Evolutionary conservation across 768 basidiomycete species (phyloP).

Genomic region (Mycena belliarum): DNA sequence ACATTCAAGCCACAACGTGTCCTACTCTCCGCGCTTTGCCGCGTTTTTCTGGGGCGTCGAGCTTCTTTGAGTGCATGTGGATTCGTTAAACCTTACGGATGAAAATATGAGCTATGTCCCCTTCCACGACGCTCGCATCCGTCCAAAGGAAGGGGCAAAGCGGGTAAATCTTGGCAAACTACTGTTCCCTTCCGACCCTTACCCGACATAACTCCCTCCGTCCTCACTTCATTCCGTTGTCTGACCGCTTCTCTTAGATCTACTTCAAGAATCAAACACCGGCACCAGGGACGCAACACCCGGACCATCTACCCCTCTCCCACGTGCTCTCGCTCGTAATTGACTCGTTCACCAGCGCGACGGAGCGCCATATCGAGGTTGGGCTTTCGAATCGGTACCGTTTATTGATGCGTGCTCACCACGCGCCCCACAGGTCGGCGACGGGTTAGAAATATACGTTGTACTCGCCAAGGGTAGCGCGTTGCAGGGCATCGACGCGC

Average conservation of each 20-base stretch:
- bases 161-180: background rate
- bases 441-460: conserved; percentile 91
- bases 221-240: conserved; percentile 3
- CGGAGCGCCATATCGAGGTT: conserved; percentile 97
- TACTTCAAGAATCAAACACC: conserved; percentile 96
- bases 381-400: conserved; percentile 22
- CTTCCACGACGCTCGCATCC: conserved; percentile 17
- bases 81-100: background rate
- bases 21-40: conserved; percentile 35
- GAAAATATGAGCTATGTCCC: conserved; percentile 8
- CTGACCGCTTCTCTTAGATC: conserved; percentile 58
- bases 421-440: conserved; percentile 69
- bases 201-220: conserved; percentile 21
- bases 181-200: conserved; percentile 12
- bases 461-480: conserved; percentile 72
- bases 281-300: conserved; percentile 70
- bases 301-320: conserved; percentile 76
- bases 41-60: conserved; percentile 38
- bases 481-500: conserved; percentile 55
- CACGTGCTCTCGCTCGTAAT: conserved; percentile 86
- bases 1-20: background rate
- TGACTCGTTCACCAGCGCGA: conserved; percentile 96
- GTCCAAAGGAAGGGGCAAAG: background rate
- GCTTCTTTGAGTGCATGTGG: conserved; percentile 40
- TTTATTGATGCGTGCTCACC: background rate